phyloP scores from a whole-genome alignment of 176 grass and related monocot genomes.

The Leersia perrieri region DNA sequence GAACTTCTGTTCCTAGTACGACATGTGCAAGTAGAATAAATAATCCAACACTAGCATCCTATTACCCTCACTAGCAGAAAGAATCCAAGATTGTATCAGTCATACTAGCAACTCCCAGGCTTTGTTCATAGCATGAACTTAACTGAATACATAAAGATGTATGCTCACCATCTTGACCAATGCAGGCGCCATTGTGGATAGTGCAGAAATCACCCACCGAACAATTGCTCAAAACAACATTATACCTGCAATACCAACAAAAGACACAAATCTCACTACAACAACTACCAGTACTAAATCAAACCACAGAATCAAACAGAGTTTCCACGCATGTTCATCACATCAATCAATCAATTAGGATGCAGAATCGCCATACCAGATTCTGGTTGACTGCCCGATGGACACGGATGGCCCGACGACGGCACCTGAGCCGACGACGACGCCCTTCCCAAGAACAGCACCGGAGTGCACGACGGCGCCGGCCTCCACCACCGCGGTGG shows the following conservation, averaged over 20 bases:
- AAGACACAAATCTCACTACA: neutral
- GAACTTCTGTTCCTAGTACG: neutral
- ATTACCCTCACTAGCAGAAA: neutral
- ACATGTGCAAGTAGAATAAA: neutral
- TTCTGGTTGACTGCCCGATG: constrained; percentile 59
- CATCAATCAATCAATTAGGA: neutral
- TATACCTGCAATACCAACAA: constrained; percentile 55
- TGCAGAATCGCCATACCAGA: constrained; percentile 46
- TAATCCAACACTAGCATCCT: neutral
- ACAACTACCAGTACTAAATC: neutral
- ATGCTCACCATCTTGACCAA: constrained; percentile 89
- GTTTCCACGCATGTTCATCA: neutral
- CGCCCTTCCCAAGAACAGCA: constrained; percentile 52
- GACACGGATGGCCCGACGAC: constrained; percentile 68
- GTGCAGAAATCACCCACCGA: constrained; percentile 61
- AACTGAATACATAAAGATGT: neutral
- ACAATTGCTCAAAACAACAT: constrained; percentile 79
- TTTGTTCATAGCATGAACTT: neutral
- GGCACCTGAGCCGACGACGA: constrained; percentile 60
- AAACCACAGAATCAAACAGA: constrained; percentile 11
- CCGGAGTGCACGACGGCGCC: constrained; percentile 58
- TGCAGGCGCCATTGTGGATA: constrained; percentile 73
- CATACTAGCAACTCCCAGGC: neutral
- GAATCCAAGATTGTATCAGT: neutral
- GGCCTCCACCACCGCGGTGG: constrained; percentile 35